Evolutionary conservation across 164 flowering plant species (phyloP), one percentile per base, ranked within the genome.

Genomic region (Sextonia rubra): DNA sequence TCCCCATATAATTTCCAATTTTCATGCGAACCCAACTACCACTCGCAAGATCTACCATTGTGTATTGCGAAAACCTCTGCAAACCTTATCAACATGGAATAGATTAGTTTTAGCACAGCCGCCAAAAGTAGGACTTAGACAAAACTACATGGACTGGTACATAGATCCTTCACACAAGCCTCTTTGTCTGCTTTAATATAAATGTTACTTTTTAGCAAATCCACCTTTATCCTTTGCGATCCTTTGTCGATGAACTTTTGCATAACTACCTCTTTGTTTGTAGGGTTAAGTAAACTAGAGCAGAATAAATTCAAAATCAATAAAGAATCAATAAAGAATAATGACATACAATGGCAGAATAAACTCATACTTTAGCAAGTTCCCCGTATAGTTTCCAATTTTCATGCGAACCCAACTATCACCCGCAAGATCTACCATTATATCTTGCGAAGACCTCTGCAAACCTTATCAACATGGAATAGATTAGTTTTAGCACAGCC

Each of bases 11-110:
- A 2, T 82, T 91, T 60, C 98, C 97, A 74, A 82, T 88, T 83
- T 96, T 96, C 97, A 96, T 85, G 62, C 97, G 86, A 26, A 96
- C 99, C 99, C 99, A 96, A 2, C 89, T 81, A 66, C 89, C 92
- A 77, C 90, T 85, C 4, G 95, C 73, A 73, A 93, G 84, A 77
- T 96, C 98, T 75, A 87, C 76, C 30, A 87, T 81, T 86, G 92
- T 96, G 80, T 92, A 79, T 85, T 89, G 6, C 93, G 88, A 72
- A 96, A 74, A 61, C 99, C 98, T 84, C 84, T 92, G 83, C 87
- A 81, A 64, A 97, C 98, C 98, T 96, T 83, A 79, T 69, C 25
- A n/a, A 60, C 22, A 76, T 76, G 17, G 4, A 76, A 77, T 30
- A 47, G 58, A 44, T 48, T 44, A 70, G 26, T 58, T 18, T 11